A percentile compares a stretch with the other conserved stretches of the same genome.
Conservation (phyloP, 208 protist species). For the Crithidia bombi region DNA sequence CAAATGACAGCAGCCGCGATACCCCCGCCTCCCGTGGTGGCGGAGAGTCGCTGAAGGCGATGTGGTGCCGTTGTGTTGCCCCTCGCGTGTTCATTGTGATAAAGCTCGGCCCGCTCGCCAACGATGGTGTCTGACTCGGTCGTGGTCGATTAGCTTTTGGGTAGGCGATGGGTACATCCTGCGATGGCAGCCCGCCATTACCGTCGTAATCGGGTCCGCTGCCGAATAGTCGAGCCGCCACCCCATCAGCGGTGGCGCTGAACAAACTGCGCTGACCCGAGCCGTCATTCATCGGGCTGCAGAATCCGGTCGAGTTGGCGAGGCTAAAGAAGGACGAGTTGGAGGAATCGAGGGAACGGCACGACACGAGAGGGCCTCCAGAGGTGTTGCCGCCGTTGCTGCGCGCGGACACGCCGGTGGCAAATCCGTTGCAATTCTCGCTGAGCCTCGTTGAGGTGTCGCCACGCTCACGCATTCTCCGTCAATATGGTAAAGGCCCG, state of each 20-base stretch:
- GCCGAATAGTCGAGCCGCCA: not conserved
- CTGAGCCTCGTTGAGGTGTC: not conserved
- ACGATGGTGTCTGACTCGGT: not conserved
- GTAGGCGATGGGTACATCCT: not conserved
- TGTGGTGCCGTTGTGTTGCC: not conserved
- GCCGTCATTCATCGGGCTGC: not conserved
- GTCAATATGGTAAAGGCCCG: not conserved
- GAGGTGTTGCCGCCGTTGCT: not conserved
- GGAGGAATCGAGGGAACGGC: not conserved
- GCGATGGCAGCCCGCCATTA: not conserved
- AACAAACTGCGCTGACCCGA: not conserved
- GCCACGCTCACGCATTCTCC: not conserved
- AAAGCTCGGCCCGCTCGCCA: not conserved
- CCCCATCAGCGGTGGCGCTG: not conserved
- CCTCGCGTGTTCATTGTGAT: slow-evolving; percentile 1
- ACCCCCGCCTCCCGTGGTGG: not conserved
- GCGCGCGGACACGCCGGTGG: not conserved
- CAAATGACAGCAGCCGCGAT: not conserved
- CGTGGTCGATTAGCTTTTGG: slow-evolving; percentile 4
- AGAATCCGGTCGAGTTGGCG: not conserved
- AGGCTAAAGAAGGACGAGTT: slow-evolving; percentile 9
- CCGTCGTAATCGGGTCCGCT: not conserved
- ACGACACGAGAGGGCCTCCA: not conserved
- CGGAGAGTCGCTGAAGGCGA: not conserved
- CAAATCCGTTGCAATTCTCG: not conserved